phyloP scores from a whole-genome alignment of 768 basidiomycete species.

The Russula griseocarnosa region DNA sequence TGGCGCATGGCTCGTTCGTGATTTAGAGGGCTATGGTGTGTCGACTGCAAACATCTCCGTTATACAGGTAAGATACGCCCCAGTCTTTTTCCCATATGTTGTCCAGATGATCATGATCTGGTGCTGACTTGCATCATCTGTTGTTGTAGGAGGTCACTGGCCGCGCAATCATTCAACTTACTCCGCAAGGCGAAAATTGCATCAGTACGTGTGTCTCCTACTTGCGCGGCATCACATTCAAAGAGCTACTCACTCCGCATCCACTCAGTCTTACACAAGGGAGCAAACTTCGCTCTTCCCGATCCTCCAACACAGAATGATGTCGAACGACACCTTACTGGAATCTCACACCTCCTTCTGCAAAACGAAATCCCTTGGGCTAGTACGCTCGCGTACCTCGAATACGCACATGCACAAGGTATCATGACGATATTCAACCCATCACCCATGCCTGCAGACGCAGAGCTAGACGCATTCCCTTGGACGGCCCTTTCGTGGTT shows the following conservation, averaged over 20 bases:
- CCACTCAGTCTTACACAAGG: constrained; percentile 51
- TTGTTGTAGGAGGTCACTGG: constrained; percentile 47
- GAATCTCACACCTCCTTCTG: constrained; percentile 49
- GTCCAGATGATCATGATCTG: background rate
- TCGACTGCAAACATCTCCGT: constrained; percentile 39
- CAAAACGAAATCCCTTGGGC: constrained; percentile 55
- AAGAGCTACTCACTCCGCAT: background rate
- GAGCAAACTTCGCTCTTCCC: constrained; percentile 49
- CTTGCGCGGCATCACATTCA: background rate
- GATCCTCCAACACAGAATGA: constrained; percentile 33
- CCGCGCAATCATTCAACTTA: constrained; percentile 57
- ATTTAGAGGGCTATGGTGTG: constrained; percentile 41
- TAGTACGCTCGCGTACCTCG: constrained; percentile 41
- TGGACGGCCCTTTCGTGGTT: constrained; percentile 54
- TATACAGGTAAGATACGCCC: constrained; percentile 35
- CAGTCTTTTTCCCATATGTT: background rate
- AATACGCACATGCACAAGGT: constrained; percentile 17
- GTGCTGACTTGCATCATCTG: background rate
- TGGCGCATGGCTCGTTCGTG: constrained; percentile 46
- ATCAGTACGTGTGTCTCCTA: constrained; percentile 46
- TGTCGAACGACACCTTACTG: constrained; percentile 31
- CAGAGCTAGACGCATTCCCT: constrained; percentile 43
- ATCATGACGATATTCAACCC: constrained; percentile 49
- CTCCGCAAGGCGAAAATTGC: constrained; percentile 55
- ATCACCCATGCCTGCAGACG: constrained; percentile 48